Conservation (phyloP, 2,329 filamentous ascomycete genomes). For the Ceratocystis colombiana region DNA sequence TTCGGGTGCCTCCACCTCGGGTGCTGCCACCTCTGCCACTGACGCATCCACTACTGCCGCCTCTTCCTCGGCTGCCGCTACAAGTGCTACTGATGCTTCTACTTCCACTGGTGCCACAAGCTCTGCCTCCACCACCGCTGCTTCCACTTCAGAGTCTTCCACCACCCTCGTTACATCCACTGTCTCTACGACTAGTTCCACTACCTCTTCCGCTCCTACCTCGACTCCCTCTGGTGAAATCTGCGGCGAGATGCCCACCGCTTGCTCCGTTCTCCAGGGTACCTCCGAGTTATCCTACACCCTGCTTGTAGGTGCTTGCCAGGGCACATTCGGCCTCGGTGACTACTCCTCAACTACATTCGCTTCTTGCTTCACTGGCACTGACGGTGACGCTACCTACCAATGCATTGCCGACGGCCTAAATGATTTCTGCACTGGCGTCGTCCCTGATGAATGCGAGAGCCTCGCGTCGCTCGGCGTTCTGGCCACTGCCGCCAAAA, state of each 20-base stretch:
- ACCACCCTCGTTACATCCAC: background rate
- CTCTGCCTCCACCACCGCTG: background rate
- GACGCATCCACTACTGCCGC: background rate
- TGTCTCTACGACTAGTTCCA: background rate
- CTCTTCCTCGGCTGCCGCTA: background rate
- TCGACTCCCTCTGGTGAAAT: background rate
- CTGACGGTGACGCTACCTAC: conserved; percentile 15
- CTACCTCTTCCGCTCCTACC: background rate
- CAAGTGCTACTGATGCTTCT: background rate
- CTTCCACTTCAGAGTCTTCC: background rate
- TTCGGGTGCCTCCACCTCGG: no score
- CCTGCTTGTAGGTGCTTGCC: conserved; percentile 5
- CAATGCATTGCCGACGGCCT: conserved; percentile 11
- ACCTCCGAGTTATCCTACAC: background rate
- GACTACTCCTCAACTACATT: conserved; percentile 15
- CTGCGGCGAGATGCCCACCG: conserved; percentile 13
- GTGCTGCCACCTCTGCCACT: background rate
- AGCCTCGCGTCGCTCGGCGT: conserved; percentile 3
- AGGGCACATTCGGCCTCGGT: conserved; percentile 12
- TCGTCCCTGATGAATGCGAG: conserved; percentile 12
- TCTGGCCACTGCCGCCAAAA: conserved; percentile 6
- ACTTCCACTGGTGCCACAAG: background rate
- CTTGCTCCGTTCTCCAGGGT: conserved; percentile 17
- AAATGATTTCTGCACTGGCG: background rate
- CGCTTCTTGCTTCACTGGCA: conserved; percentile 5